Evolutionary conservation across 768 basidiomycete genomes (phyloP).

Genomic region (Mycena latifolia): DNA sequence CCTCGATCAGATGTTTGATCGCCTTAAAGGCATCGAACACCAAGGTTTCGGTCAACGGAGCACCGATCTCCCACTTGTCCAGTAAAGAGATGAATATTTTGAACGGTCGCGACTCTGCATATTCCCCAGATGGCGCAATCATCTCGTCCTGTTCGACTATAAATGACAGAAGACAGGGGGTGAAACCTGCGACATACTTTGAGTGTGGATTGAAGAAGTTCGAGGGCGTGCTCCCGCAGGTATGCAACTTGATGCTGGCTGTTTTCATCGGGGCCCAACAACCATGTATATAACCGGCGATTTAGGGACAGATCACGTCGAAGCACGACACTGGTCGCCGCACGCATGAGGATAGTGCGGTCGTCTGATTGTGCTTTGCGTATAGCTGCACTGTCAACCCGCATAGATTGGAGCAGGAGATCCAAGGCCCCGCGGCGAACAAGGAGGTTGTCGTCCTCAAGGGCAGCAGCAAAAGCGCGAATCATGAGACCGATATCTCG

Average conservation of each 20-base stretch:
- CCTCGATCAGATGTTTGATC: constrained; percentile 67
- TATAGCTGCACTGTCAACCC: constrained; percentile 78
- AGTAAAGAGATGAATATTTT: constrained; percentile 95
- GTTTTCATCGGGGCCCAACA: constrained; percentile 86
- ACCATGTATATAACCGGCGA: constrained; percentile 93
- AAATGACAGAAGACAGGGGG: constrained; percentile 6
- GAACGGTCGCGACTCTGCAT: constrained; percentile 88
- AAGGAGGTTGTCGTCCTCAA: constrained; percentile 95
- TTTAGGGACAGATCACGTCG: constrained; percentile 94
- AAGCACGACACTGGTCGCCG: constrained; percentile 90
- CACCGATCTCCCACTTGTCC: constrained; percentile 98
- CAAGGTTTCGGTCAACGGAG: constrained; percentile 79
- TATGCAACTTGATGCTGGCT: constrained; percentile 81
- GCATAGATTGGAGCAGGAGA: constrained; percentile 81
- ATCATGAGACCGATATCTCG: constrained; percentile 95
- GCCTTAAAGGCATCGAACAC: constrained; percentile 86
- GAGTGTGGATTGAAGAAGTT: constrained; percentile 76
- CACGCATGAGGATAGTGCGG: constrained; percentile 85
- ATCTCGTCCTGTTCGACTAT: constrained; percentile 74
- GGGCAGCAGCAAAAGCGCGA: constrained; percentile 87
- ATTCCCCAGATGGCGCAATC: constrained; percentile 77
- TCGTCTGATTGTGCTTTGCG: constrained; percentile 80
- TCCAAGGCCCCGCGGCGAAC: constrained; percentile 91
- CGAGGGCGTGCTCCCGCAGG: constrained; percentile 77
- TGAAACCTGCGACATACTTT: constrained; percentile 58